Percentiles rank a stretch among this genome's conserved stretches.
Evolutionary conservation across 208 protist species (phyloP).

Genomic region (Leishmania arabica): DNA sequence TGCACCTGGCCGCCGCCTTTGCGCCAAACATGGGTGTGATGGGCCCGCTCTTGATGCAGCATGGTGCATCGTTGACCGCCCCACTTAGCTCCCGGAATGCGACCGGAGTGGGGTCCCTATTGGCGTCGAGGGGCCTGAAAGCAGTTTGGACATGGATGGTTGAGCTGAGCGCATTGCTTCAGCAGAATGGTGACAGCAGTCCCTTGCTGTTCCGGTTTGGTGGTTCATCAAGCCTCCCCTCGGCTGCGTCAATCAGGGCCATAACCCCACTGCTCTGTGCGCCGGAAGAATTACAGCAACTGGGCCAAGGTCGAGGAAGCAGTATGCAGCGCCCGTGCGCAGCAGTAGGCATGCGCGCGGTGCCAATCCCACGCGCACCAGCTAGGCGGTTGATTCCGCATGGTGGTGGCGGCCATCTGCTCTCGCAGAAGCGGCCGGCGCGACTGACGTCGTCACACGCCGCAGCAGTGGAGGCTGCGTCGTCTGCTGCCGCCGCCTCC

Average conservation of each 20-base stretch:
- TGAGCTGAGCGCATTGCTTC: neutral
- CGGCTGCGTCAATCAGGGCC: neutral
- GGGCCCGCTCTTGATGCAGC: conserved; percentile 41
- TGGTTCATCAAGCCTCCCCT: neutral
- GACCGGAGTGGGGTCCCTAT: conserved; percentile 31
- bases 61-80: conserved; percentile 43
- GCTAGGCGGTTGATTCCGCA: neutral
- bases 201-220: neutral
- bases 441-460: neutral
- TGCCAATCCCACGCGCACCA: conserved; percentile 1
- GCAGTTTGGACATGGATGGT: conserved; percentile 22
- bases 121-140: conserved; percentile 25
- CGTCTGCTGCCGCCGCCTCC: neutral
- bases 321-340: neutral
- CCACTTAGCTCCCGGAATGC: neutral
- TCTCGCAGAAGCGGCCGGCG: neutral
- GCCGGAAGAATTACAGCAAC: conserved; percentile 1
- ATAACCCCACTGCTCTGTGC: conserved; percentile 7
- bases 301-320: neutral
- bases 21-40: conserved; percentile 40
- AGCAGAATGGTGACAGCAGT: neutral
- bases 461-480: neutral
- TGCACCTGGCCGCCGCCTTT: conserved; percentile 60
- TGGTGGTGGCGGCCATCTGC: neutral
- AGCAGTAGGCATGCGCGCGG: neutral